Evolutionary conservation across 2,329 filamentous ascomycete genomes (phyloP).

Genomic region (Lachnellula subtilissima): DNA sequence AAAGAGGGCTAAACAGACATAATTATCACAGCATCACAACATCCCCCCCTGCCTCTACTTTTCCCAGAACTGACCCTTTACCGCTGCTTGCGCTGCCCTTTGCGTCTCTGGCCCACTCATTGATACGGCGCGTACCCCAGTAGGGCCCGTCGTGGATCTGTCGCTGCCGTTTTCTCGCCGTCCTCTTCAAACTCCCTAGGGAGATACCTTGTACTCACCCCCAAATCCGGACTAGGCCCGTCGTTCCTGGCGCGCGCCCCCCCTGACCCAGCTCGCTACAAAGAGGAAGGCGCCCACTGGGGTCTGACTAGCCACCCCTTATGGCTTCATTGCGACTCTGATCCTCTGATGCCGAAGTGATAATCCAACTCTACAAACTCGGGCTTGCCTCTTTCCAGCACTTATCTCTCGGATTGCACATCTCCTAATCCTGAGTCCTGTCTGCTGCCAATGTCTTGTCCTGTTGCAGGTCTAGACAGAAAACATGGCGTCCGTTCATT

Average conservation of each 20-base stretch:
- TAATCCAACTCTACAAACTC: not conserved
- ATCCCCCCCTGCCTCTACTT: too few species aligned
- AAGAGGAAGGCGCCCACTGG: not conserved
- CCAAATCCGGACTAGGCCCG: not conserved
- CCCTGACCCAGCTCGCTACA: not conserved
- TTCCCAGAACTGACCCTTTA: too few species aligned
- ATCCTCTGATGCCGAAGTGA: not conserved
- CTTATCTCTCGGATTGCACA: constrained; percentile 19
- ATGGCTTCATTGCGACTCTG: not conserved
- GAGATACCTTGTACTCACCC: too few species aligned
- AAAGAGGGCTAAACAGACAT: too few species aligned
- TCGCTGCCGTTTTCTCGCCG: too few species aligned
- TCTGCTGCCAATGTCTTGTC: constrained; percentile 21
- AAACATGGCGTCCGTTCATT: constrained; percentile 24
- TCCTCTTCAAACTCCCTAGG: too few species aligned
- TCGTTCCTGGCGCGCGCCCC: not conserved
- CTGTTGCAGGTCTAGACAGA: constrained; percentile 11
- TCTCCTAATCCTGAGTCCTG: constrained; percentile 8
- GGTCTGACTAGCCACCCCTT: not conserved
- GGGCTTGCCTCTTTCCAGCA: constrained; percentile 11
- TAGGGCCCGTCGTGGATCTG: not conserved
- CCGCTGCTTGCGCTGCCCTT: too few species aligned
- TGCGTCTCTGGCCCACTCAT: too few species aligned
- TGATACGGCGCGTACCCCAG: not conserved
- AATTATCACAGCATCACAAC: too few species aligned